These are phyloP conservation scores for Spergularia bocconei DNA, from an alignment of 148 eudicot species.

Conservation along the genomic window DNA sequence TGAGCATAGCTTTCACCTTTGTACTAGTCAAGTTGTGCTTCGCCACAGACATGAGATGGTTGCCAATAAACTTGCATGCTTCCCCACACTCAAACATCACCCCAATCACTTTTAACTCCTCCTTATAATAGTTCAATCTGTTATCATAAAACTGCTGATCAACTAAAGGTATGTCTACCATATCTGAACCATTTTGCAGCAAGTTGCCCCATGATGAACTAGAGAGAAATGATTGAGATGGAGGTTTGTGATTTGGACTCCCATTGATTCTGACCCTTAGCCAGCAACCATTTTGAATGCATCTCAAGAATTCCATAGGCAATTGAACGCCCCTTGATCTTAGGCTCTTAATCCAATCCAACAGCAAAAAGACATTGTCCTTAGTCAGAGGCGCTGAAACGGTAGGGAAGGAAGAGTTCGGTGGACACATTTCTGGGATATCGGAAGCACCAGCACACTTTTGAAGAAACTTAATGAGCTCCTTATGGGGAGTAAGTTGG, in stretches of 20 bases:
- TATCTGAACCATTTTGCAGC: slow-evolving; percentile 43
- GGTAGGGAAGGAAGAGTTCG: slow-evolving; percentile 41
- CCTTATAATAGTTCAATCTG: slow-evolving; percentile 33
- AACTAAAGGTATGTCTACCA: slow-evolving; percentile 57
- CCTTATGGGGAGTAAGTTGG: slow-evolving; percentile 20
- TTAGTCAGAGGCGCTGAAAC: slow-evolving; percentile 41
- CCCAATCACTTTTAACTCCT: slow-evolving; percentile 51
- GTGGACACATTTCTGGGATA: slow-evolving; percentile 57
- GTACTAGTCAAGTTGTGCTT: slow-evolving; percentile 33
- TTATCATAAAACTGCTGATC: slow-evolving; percentile 44
- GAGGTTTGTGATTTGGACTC: slow-evolving; percentile 38
- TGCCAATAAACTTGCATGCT: slow-evolving; percentile 49
- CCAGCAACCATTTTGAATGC: slow-evolving; percentile 54
- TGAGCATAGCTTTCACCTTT: slow-evolving; percentile 50
- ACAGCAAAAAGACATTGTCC: slow-evolving; percentile 44
- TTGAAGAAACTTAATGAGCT: slow-evolving; percentile 37
- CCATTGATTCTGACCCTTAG: slow-evolving; percentile 46
- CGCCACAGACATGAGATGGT: slow-evolving; percentile 47
- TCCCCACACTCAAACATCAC: slow-evolving; percentile 48
- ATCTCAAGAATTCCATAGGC: slow-evolving; percentile 37
- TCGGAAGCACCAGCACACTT: slow-evolving; percentile 42
- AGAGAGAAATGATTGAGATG: slow-evolving; percentile 50
- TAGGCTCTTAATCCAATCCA: slow-evolving; percentile 52
- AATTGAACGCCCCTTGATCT: slow-evolving; percentile 22
- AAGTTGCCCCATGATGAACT: slow-evolving; percentile 40